Evolutionary conservation across 2,329 filamentous ascomycete genomes (phyloP), one percentile per base, ranked within the genome.

Genomic region (Trichoderma pleuroti): DNA sequence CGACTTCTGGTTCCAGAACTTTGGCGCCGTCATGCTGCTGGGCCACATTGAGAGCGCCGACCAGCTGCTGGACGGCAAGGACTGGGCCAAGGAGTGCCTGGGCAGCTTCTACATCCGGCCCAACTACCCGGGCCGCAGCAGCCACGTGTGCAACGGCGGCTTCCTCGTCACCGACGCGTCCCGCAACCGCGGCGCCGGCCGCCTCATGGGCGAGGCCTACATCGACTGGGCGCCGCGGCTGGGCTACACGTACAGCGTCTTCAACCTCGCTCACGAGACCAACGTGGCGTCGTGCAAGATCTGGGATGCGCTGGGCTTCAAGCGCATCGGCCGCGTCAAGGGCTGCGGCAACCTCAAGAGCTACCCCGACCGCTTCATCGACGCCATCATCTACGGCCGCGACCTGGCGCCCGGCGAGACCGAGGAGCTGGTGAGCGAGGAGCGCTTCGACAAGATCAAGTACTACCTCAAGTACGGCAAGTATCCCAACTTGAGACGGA

Each of bases 391-490:
- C 73, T 93, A 92, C 81, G 94, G 94, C 39, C 86, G 88, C 68
- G 89, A 91, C 76, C 82, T 89, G 72, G 83, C 82, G 18, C 79
- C 79, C 59, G 80, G 79, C 71, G 91, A 93, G 76, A 88, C 87
- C 76, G 93, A 96, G 79, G 93, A 96, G 80, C 91, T 93, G 79
- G 91, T 95, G 76, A 94, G 92, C 81, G 94, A 98, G 85, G 94
- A 98, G 84, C 93, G 96, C 76, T 98, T 98, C 85, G 95, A 98
- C 85, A 98, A 98, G 86, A 98, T 98, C 80, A 92, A 94, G 78
- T 98, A 93, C 85, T 98, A 98, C 82, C 90, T 98, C 78, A 97
- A 97, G 82, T 93, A 94, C 80, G 92, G 91, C 78, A 93, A 94
- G 81, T 98, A 99, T 81, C 96, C 96, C 72, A 91, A 91, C 76